phyloP scores from a whole-genome alignment of 352 stramenopile genomes.

The Phytophthora cactorum region DNA sequence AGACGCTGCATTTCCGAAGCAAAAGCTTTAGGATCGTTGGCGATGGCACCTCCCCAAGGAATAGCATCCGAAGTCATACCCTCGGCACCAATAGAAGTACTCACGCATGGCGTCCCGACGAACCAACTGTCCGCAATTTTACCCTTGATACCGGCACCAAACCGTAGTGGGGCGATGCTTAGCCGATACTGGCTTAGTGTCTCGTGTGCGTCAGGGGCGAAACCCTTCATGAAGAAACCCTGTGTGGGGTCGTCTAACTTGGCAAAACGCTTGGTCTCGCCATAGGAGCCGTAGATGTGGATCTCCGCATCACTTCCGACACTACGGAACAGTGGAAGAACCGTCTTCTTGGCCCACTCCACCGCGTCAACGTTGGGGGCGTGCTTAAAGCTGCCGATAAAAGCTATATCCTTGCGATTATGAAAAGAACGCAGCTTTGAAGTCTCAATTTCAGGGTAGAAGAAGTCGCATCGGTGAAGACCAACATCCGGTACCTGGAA shows the following conservation, averaged over 20 bases:
- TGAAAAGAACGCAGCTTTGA: conserved; percentile 32
- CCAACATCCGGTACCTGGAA: conserved; percentile 62
- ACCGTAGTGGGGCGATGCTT: conserved; percentile 91
- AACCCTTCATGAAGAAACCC: conserved; percentile 83
- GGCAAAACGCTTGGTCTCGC: conserved; percentile 49
- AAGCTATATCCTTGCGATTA: conserved; percentile 71
- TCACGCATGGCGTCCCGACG: conserved; percentile 89
- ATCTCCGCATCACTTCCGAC: conserved; percentile 45
- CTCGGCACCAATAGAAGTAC: conserved; percentile 90
- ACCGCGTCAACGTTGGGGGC: conserved; percentile 92
- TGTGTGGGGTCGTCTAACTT: conserved; percentile 56
- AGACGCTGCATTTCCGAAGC: conserved; percentile 48
- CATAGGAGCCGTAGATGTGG: conserved; percentile 91
- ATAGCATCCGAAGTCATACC: conserved; percentile 59
- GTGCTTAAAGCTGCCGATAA: conserved; percentile 94
- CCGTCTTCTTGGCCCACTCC: conserved; percentile 63
- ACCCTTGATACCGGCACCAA: conserved; percentile 94
- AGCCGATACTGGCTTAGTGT: conserved; percentile 76
- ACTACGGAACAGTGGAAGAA: conserved; percentile 81
- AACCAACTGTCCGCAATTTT: conserved; percentile 96
- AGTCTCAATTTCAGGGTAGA: conserved; percentile 50
- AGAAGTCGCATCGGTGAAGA: conserved; percentile 74
- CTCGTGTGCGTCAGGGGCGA: conserved; percentile 73
- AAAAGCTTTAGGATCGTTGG: conserved; percentile 51
- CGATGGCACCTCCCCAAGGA: conserved; percentile 63